A percentile compares a stretch with the other conserved stretches of the same genome.
These are phyloP conservation scores for Mucor velutinosus DNA, from an alignment of 371 early-diverging fungal genomes.

Conservation along the genomic window DNA sequence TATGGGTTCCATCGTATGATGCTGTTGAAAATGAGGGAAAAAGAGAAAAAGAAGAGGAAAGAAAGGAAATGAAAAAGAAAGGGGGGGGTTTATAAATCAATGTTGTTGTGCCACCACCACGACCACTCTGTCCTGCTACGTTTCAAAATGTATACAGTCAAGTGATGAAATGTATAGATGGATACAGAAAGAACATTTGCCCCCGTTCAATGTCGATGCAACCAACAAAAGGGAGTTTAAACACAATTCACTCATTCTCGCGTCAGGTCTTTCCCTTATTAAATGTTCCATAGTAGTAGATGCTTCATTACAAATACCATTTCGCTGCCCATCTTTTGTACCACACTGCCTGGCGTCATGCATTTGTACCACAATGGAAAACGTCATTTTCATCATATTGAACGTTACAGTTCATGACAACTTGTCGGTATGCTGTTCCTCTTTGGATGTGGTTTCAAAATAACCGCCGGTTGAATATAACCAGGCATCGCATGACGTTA, in stretches of 20 bases:
- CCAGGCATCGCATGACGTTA: background rate
- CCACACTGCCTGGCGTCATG: background rate
- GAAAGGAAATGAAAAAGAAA: background rate
- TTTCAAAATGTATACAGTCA: background rate
- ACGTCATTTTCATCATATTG: slow-evolving; percentile 2
- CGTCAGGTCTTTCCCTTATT: background rate
- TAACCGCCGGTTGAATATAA: background rate
- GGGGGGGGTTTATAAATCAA: background rate
- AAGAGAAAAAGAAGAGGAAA: background rate
- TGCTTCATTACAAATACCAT: background rate
- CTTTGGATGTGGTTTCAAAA: background rate
- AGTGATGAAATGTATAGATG: background rate
- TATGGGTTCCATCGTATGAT: background rate
- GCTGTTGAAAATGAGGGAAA: background rate
- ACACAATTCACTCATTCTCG: background rate
- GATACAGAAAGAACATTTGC: background rate
- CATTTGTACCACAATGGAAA: slow-evolving; percentile 1
- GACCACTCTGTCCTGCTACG: background rate
- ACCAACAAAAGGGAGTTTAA: background rate
- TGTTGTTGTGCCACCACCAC: background rate
- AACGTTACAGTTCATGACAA: background rate
- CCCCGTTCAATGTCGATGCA: background rate
- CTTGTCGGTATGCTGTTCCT: background rate
- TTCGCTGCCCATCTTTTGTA: background rate
- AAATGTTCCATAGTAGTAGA: too few species aligned